Conservation (phyloP, 2,329 filamentous ascomycete species). For the Eutypella sp. region DNA sequence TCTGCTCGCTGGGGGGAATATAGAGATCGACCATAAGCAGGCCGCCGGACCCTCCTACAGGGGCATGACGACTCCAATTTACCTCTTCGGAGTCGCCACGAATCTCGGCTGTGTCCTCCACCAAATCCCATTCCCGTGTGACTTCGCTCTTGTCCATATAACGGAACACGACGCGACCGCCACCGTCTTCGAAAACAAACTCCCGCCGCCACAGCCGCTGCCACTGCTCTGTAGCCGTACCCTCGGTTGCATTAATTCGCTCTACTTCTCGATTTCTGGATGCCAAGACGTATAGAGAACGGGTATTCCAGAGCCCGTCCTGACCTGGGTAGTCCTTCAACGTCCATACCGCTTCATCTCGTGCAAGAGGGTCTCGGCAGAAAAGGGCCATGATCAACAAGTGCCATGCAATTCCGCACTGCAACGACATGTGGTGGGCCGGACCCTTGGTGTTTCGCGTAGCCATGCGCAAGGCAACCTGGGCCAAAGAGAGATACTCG, state of each 20-base stretch:
- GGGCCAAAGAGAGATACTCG: slow-evolving; percentile 29
- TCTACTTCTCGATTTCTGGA: slow-evolving; percentile 23
- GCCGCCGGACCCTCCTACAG: slow-evolving; percentile 8
- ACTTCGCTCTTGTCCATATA: slow-evolving; percentile 20
- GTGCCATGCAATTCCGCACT: slow-evolving; percentile 22
- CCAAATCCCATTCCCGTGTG: slow-evolving; percentile 9
- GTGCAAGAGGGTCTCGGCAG: slow-evolving; percentile 27
- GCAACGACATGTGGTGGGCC: slow-evolving; percentile 22
- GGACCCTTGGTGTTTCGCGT: slow-evolving; percentile 12
- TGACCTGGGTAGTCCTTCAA: slow-evolving; percentile 29
- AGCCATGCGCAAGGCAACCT: slow-evolving; percentile 18
- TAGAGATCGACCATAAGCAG: slow-evolving; percentile 16
- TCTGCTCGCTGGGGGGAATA: no score
- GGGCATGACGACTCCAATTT: slow-evolving; percentile 9
- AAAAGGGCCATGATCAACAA: slow-evolving; percentile 20
- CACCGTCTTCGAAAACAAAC: slow-evolving; percentile 30
- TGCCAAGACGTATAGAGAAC: slow-evolving; percentile 22
- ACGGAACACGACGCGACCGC: slow-evolving; percentile 26
- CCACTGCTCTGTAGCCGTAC: slow-evolving; percentile 27
- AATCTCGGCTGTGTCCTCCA: slow-evolving; percentile 14
- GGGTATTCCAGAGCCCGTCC: slow-evolving; percentile 28
- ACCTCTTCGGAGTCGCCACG: slow-evolving; percentile 5
- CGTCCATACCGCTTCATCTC: slow-evolving; percentile 27
- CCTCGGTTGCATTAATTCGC: slow-evolving; percentile 21
- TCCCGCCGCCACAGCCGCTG: slow-evolving; percentile 27